Base-by-base conservation (phyloP, 129 eudicot genomes). In the Kitagawia praeruptora region DNA sequence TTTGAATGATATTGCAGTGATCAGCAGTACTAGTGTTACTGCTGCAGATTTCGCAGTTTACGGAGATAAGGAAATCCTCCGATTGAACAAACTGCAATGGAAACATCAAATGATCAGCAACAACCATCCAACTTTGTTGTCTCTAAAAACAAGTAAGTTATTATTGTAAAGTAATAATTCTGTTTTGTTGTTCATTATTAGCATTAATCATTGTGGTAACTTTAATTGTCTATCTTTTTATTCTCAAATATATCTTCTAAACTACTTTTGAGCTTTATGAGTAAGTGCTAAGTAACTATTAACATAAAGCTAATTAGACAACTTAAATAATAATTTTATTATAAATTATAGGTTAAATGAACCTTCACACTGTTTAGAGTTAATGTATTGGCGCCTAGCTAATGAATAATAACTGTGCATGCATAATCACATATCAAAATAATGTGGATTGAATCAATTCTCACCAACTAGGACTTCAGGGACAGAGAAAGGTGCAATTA, bases 91-190 rank as follows among this genome's bases (percentile, higher is more conserved):
- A 19, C 78, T 82, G 41, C 84, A 85, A 38, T 83, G 89, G 92
- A 77, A 71, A 23, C 82, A 49, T 27, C 82, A 78, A 28, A 80
- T 39, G 11, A 44, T n/a, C 77, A 74, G 77, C 40, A 48, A 34
- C 66, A 72, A 18, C 46, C 41, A n/a, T n/a, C 23, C 86, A 16
- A 82, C 42, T 70, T 87, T 87, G 75, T 85, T 84, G 53, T 83
- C 88, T 76, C 93, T 70, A 66, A 85, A 89, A 85, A 87, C 98
- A 87, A 88, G 98, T 93, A 75, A 89, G 97, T 86, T 13, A 10
- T 78, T 23, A 38, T 78, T 12, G 34, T 16, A 0, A 70, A 67
- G 46, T 5, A 31, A 66, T 11, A 5, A 67, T 4, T 38, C 12
- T 70, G 46, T 37, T 70, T 34, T 70, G 25, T 37, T 70, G 8